These are phyloP conservation scores for Asparagopsis taxiformis DNA, from an alignment of 31 red algal genomes.

Conservation along the genomic window DNA sequence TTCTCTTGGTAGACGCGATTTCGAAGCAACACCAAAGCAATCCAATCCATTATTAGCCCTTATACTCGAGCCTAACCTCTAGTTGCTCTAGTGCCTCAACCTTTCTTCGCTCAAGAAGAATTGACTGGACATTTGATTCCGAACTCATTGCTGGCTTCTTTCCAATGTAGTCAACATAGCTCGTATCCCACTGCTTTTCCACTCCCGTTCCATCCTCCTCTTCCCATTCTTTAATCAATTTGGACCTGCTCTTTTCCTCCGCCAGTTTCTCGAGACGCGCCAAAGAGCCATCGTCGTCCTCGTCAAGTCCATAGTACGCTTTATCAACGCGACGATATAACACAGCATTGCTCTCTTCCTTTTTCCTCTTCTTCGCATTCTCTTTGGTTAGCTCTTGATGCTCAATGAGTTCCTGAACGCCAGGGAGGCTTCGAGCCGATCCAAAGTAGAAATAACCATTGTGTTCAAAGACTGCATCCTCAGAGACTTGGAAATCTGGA, in stretches of 20 bases:
- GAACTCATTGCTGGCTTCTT: slow-evolving; percentile 8
- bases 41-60: too few relatives aligned
- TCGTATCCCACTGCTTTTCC: slow-evolving; percentile 42
- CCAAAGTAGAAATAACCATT: slow-evolving; percentile 84
- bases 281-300: slow-evolving; percentile 44
- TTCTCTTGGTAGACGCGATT: too few relatives aligned
- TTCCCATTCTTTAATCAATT: slow-evolving; percentile 55
- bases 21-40: too few relatives aligned
- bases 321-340: slow-evolving; percentile 42
- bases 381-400: slow-evolving; percentile 20
- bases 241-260: slow-evolving; percentile 19
- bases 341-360: slow-evolving; percentile 36
- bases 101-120: slow-evolving; percentile 53
- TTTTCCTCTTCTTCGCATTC: slow-evolving; percentile 15
- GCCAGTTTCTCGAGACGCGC: slow-evolving; percentile 34
- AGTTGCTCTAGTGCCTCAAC: slow-evolving; percentile 51
- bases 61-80: slow-evolving; percentile 11
- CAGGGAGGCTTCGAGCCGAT: slow-evolving; percentile 59
- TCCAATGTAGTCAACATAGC: slow-evolving; percentile 45
- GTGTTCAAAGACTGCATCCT: slow-evolving; percentile 33
- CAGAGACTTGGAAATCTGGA: background rate
- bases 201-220: background rate
- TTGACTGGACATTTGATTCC: slow-evolving; percentile 11
- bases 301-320: slow-evolving; percentile 59
- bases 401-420: slow-evolving; percentile 61